phyloP scores from a whole-genome alignment of 2,329 filamentous ascomycete species.

The Acephala macrosclerotiorum region DNA sequence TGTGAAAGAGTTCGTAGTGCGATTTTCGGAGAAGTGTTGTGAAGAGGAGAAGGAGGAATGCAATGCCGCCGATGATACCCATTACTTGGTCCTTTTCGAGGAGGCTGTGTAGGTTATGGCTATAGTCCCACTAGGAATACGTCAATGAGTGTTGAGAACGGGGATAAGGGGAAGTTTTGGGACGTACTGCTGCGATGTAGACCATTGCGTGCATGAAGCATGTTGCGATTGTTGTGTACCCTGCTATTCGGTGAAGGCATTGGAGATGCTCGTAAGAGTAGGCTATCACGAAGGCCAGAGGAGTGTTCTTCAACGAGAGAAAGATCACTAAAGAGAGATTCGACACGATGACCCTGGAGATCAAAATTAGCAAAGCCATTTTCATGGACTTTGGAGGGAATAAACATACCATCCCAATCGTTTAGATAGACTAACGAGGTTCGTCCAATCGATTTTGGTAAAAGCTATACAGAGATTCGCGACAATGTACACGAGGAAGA shows the following conservation, averaged over 20 bases:
- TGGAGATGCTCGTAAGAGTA: conserved; percentile 66
- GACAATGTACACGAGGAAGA: conserved; percentile 46
- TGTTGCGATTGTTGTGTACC: conserved; percentile 54
- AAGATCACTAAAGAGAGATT: conserved; percentile 60
- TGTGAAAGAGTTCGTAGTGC: conserved; percentile 63
- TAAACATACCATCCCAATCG: conserved; percentile 30
- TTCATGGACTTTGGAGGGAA: conserved; percentile 30
- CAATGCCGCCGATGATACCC: conserved; percentile 56
- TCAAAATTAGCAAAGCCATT: conserved; percentile 31
- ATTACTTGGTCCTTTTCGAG: conserved; percentile 50
- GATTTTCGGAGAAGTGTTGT: conserved; percentile 51
- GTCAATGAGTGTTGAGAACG: neutral
- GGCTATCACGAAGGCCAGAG: conserved; percentile 56
- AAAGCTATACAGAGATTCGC: conserved; percentile 47
- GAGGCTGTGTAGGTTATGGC: conserved; percentile 38
- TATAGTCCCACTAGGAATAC: neutral
- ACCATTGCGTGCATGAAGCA: conserved; percentile 52
- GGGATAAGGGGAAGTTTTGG: neutral
- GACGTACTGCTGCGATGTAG: neutral
- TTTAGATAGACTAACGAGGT: conserved; percentile 16
- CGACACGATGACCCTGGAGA: conserved; percentile 51
- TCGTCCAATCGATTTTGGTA: conserved; percentile 32
- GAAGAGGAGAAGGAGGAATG: conserved; percentile 51
- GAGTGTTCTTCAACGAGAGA: conserved; percentile 63
- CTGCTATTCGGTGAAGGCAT: conserved; percentile 59